Conservation (phyloP, 1,284 basidiomycete genomes). For the Fomitopsis palustris region DNA sequence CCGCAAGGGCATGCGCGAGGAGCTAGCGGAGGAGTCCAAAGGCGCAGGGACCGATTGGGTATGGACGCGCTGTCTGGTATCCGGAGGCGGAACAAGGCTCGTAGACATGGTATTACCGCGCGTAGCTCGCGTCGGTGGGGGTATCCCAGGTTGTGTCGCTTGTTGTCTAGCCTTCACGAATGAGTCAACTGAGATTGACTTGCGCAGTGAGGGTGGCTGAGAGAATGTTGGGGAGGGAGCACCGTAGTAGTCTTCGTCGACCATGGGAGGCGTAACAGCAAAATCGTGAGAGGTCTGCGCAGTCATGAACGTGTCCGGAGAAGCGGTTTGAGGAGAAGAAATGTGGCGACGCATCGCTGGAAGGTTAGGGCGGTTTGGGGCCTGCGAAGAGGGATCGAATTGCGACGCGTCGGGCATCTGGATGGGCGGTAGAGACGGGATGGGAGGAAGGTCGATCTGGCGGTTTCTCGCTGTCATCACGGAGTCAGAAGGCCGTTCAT, state of each 20-base stretch:
- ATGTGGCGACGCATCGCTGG: conserved; percentile 20
- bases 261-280: conserved; percentile 16
- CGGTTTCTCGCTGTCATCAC: conserved; percentile 28
- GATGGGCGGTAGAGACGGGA: conserved; percentile 44
- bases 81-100: conserved; percentile 16
- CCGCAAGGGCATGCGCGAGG: conserved; percentile 26
- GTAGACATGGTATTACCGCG: conserved; percentile 23
- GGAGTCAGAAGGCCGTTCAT: conserved; percentile 25
- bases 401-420: conserved; percentile 35
- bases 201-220: conserved; percentile 47
- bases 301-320: conserved; percentile 33
- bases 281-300: conserved; percentile 24
- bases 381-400: conserved; percentile 10
- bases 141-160: conserved; percentile 30
- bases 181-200: conserved; percentile 74
- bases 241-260: conserved; percentile 20
- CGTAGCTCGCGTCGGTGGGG: conserved; percentile 33
- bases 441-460: conserved; percentile 36
- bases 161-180: conserved; percentile 47
- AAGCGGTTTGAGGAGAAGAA: conserved; percentile 25
- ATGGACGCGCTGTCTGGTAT: conserved; percentile 7
- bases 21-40: background rate
- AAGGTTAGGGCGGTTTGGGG: conserved; percentile 20
- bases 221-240: conserved; percentile 19
- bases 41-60: background rate